Conservation (phyloP, 192 early-diverging fungal genomes). For the Rhizoclosmatium globosum region DNA sequence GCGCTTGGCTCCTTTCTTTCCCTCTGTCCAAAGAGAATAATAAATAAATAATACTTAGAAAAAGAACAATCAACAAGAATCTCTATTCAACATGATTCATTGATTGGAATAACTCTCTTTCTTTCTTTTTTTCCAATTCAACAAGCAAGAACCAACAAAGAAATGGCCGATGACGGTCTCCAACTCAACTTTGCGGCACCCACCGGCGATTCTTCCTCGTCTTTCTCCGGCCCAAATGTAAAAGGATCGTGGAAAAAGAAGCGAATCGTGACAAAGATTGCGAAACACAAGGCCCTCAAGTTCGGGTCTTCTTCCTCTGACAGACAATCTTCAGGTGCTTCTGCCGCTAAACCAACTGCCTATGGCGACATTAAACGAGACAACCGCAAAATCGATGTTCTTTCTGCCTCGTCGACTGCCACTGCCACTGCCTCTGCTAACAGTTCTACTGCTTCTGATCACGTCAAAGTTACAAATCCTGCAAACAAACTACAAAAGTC, state of each 20-base stretch:
- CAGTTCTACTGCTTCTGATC: background rate
- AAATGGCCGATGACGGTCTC: slow-evolving; percentile 76
- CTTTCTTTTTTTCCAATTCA: slow-evolving; percentile 6
- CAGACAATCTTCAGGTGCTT: slow-evolving; percentile 19
- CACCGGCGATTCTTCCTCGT: background rate
- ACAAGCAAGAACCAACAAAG: background rate
- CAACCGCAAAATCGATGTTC: slow-evolving; percentile 11
- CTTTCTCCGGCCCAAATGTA: background rate
- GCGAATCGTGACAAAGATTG: slow-evolving; percentile 54
- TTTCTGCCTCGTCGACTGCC: background rate
- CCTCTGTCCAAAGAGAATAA: no score
- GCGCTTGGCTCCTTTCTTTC: no score
- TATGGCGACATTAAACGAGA: background rate
- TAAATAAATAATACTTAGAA: no score
- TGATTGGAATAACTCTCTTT: background rate
- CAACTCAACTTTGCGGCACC: slow-evolving; percentile 70
- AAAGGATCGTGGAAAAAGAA: slow-evolving; percentile 47
- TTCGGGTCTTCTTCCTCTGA: slow-evolving; percentile 4
- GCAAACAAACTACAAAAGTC: background rate
- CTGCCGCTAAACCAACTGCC: background rate
- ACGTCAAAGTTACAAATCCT: background rate
- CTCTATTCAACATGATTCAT: no score
- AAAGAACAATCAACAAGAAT: no score
- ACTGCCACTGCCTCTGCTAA: background rate
- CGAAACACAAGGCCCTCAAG: slow-evolving; percentile 35